These are phyloP conservation scores for Septoria petroselini DNA, from an alignment of 2,329 filamentous ascomycete species.

Conservation along the genomic window DNA sequence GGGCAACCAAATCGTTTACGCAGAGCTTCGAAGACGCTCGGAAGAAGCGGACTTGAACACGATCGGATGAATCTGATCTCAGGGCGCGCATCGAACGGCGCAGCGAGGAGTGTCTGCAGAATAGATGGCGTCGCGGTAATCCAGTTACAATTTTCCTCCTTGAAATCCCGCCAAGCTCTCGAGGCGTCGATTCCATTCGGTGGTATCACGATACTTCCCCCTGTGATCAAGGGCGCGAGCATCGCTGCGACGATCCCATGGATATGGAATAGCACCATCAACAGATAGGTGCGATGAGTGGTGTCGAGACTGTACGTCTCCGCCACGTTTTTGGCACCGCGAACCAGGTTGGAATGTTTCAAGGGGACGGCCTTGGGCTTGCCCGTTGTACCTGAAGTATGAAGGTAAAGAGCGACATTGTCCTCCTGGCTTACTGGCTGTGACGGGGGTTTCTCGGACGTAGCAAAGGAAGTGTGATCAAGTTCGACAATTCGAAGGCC, in stretches of 20 bases:
- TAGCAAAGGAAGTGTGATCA: too few species aligned
- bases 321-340: constrained; percentile 76
- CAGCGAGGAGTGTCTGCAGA: constrained; percentile 67
- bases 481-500: too few species aligned
- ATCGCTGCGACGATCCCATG: constrained; percentile 82
- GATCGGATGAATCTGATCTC: constrained; percentile 80
- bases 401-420: constrained; percentile 44
- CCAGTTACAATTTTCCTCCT: constrained; percentile 73
- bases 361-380: constrained; percentile 79
- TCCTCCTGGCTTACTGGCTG: too few species aligned
- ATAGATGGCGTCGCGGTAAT: constrained; percentile 87
- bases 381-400: constrained; percentile 81
- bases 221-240: constrained; percentile 69
- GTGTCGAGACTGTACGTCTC: constrained; percentile 69
- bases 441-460: too few species aligned
- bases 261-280: constrained; percentile 89
- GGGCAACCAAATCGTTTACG: constrained; percentile 69
- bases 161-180: constrained; percentile 79
- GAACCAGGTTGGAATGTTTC: constrained; percentile 73
- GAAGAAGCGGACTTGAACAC: constrained; percentile 79
- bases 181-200: constrained; percentile 68
- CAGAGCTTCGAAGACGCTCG: constrained; percentile 73
- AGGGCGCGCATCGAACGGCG: constrained; percentile 61
- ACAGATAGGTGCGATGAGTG: constrained; percentile 73
- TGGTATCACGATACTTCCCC: constrained; percentile 75